Evolutionary conservation across 2,329 filamentous ascomycete species (phyloP).

Genomic region (Aspergillus uvarum): DNA sequence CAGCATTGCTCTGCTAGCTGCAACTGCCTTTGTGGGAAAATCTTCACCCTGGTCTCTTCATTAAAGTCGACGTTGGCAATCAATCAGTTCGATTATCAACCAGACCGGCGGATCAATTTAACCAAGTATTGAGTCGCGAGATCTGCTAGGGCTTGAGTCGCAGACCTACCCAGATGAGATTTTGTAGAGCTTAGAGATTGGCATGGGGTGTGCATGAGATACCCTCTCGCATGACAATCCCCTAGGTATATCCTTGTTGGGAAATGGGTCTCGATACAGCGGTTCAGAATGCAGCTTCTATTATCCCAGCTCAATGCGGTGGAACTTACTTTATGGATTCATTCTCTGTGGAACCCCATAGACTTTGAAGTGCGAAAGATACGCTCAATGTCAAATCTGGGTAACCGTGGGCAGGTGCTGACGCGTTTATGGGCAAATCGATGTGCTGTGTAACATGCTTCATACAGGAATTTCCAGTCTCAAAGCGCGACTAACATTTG

Average conservation of each 20-base stretch:
- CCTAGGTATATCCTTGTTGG: neutral
- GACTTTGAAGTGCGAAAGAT: neutral
- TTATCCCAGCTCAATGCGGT: neutral
- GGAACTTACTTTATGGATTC: neutral
- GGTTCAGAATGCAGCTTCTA: neutral
- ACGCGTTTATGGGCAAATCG: neutral
- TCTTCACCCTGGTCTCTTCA: neutral
- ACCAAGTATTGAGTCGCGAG: neutral
- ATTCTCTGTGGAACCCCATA: neutral
- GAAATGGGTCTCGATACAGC: neutral
- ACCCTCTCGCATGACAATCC: neutral
- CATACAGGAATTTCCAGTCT: neutral
- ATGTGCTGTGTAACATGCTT: neutral
- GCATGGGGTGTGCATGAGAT: neutral
- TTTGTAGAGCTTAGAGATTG: neutral
- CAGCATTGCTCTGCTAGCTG: neutral
- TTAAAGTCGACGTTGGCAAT: neutral
- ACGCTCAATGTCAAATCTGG: neutral
- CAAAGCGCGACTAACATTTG: neutral
- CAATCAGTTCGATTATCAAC: neutral
- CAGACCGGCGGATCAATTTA: neutral
- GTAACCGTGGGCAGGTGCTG: neutral
- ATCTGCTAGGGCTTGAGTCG: neutral
- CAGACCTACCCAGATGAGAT: neutral
- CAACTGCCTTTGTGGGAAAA: neutral